Evolutionary conservation across 805 yeast species (phyloP).

Genomic region (Groenewaldozyma tartarivorans): DNA sequence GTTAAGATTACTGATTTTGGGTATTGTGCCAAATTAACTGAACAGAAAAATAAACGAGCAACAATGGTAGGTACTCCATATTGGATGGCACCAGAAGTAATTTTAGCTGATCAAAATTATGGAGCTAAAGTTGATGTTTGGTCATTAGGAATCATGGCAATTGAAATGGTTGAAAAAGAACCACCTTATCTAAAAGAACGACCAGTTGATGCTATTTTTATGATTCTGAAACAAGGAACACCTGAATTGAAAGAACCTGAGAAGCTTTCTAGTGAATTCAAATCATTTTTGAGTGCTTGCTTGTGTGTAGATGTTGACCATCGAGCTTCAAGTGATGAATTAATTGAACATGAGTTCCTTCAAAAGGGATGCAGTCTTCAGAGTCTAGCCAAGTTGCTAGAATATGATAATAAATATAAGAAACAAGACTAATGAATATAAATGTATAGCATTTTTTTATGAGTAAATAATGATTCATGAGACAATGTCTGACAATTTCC

Average conservation of each 20-base stretch:
- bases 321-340: constrained; percentile 68
- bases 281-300: constrained; percentile 65
- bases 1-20: constrained; percentile 94
- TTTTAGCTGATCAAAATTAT: constrained; percentile 66
- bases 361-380: constrained; percentile 17
- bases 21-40: constrained; percentile 89
- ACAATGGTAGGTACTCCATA: constrained; percentile 92
- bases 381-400: constrained; percentile 14
- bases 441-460: constrained; percentile 1
- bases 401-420: constrained; percentile 13
- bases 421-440: neutral
- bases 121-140: constrained; percentile 78
- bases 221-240: constrained; percentile 74
- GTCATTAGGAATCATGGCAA: constrained; percentile 79
- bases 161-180: constrained; percentile 80
- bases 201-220: constrained; percentile 64
- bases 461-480: neutral
- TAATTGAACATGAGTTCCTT: constrained; percentile 53
- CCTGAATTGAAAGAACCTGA: constrained; percentile 85
- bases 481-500: neutral
- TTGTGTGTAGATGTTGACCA: constrained; percentile 75
- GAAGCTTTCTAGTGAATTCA: constrained; percentile 54
- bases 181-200: constrained; percentile 78
- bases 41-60: constrained; percentile 74
- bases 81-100: constrained; percentile 90